Base-by-base conservation (phyloP, 225 moss, liverwort and hornwort species). In the Asterella californica region DNA sequence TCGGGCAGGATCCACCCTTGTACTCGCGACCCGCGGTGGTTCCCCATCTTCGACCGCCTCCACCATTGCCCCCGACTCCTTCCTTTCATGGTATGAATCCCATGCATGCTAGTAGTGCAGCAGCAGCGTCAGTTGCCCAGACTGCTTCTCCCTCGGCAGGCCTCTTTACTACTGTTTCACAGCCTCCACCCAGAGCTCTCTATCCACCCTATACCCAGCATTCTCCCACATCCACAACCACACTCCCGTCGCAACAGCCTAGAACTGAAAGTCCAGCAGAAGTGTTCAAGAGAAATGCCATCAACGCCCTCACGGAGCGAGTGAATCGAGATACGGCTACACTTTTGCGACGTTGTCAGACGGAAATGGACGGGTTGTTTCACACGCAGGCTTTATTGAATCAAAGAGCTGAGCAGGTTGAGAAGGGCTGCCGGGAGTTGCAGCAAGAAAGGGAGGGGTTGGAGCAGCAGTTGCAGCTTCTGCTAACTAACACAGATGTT, bases 1-100 rank as follows among this genome's bases (percentile, higher is more conserved):
- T 99, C 78, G 97, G 97, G 45, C 93, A 93, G 80, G 94, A 99
- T 73, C 94, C 97, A 2, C 97, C 97, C 52, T 79, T 99, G 72
- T 99, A 94, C 61, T 99, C 97, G 19, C 85, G 93, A 79, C 90
- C 94, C 2, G 72, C 91, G 14, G 78, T 81, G 7, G 73, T 86
- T 67, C 78, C 72, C 2, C 76, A 76, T n/a, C 6, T 60, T 38
- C 84, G 77, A 63, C 91, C 91, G 17, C 90, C 90, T 27, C 89
- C 91, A 27, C 89, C 89, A 1, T 83, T 88, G 21, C 45, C 85
- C 22, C 86, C 88, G 21, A 73, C 88, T 27, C 79, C 84, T 79
- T 93, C 91, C 52, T 91, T 92, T 79, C 94, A 92, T 19, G 89
- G 92, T 50, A 88, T 94, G 87, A 93, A 99, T 78, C 97, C 97